phyloP scores from a whole-genome alignment of 1,284 basidiomycete genomes.

The Cystobasidium slooffiae region DNA sequence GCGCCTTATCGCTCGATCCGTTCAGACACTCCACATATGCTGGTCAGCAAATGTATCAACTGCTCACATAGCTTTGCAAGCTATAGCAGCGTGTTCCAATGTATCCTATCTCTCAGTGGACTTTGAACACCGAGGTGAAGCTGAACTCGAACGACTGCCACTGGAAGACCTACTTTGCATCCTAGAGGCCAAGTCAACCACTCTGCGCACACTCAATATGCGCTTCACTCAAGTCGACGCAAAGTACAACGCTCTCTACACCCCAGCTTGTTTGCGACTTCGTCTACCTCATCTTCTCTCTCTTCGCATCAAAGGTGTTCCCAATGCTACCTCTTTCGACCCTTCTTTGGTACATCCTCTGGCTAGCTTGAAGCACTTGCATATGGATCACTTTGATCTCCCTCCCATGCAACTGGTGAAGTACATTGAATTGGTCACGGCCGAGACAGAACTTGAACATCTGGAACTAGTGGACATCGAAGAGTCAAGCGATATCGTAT shows the following conservation, averaged over 20 bases:
- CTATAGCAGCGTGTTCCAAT: not conserved
- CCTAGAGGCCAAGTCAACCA: conserved; percentile 6
- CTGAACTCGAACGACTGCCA: not conserved
- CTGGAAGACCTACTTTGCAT: conserved; percentile 4
- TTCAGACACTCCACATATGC: conserved; percentile 16
- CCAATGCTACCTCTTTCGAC: not conserved
- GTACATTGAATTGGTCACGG: conserved; percentile 18
- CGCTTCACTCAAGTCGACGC: conserved; percentile 20
- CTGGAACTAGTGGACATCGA: conserved; percentile 5
- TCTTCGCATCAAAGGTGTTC: conserved; percentile 12
- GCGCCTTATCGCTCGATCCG: not conserved
- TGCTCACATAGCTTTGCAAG: not conserved
- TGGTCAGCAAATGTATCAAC: conserved; percentile 14
- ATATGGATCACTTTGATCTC: conserved; percentile 15
- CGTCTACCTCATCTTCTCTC: conserved; percentile 15
- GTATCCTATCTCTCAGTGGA: conserved; percentile 16
- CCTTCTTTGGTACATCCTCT: conserved; percentile 6
- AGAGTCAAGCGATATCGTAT: conserved; percentile 10
- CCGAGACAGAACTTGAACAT: not conserved
- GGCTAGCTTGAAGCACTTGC: not conserved
- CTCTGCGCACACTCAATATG: conserved; percentile 17
- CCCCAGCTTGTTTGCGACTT: conserved; percentile 13
- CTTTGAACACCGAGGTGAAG: conserved; percentile 16
- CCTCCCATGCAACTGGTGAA: conserved; percentile 5
- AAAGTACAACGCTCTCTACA: conserved; percentile 6